Evolutionary conservation across 352 stramenopile species (phyloP).

Genomic region (Phytophthora pini): DNA sequence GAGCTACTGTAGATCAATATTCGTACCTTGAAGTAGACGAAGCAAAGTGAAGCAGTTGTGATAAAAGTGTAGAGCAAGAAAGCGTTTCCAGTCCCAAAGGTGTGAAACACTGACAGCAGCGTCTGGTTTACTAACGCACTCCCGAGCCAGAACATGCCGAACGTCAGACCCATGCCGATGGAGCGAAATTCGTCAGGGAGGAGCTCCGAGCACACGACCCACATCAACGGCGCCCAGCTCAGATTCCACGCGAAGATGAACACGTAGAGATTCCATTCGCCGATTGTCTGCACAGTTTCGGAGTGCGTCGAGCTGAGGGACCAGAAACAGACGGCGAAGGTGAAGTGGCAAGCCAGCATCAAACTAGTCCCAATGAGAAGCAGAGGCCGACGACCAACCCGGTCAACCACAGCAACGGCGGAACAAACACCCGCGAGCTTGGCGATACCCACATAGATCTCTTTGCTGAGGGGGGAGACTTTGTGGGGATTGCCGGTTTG

Average conservation of each 20-base stretch:
- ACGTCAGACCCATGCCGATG: constrained; percentile 74
- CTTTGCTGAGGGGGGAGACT: constrained; percentile 48
- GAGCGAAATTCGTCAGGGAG: constrained; percentile 76
- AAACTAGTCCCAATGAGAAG: constrained; percentile 60
- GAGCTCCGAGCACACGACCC: constrained; percentile 74
- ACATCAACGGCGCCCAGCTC: constrained; percentile 81
- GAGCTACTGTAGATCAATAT: not conserved
- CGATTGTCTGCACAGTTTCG: constrained; percentile 41
- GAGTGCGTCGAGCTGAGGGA: constrained; percentile 29
- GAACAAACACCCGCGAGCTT: constrained; percentile 72
- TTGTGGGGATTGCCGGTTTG: constrained; percentile 20
- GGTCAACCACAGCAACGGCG: constrained; percentile 58
- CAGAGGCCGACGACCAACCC: constrained; percentile 63
- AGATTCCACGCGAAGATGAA: constrained; percentile 84
- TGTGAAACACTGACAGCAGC: constrained; percentile 61
- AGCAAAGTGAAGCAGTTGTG: constrained; percentile 49
- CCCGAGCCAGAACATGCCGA: constrained; percentile 75
- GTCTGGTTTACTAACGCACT: constrained; percentile 78
- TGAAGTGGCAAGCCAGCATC: constrained; percentile 59
- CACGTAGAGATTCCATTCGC: constrained; percentile 68
- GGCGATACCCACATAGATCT: constrained; percentile 67
- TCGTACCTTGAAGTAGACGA: constrained; percentile 63
- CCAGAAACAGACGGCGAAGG: constrained; percentile 67
- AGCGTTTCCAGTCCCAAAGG: constrained; percentile 50
- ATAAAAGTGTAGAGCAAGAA: constrained; percentile 66